Evolutionary conservation across 768 basidiomycete genomes (phyloP).

Genomic region (Kwoniella dendrophila): DNA sequence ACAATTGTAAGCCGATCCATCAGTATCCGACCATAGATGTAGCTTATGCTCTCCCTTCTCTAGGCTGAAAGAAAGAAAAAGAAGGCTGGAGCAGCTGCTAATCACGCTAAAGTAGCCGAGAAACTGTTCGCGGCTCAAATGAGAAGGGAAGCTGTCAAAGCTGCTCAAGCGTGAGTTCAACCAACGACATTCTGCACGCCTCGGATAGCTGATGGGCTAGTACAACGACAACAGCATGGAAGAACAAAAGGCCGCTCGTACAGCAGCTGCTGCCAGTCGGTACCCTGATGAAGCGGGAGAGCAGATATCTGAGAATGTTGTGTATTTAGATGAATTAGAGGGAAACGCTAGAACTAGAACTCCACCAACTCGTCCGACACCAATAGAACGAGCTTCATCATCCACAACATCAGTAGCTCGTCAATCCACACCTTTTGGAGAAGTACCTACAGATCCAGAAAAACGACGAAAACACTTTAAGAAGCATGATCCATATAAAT

Average conservation of each 20-base stretch:
- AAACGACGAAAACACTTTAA: constrained; percentile 57
- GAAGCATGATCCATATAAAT: constrained; percentile 77
- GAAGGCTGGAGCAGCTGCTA: constrained; percentile 85
- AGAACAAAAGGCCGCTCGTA: constrained; percentile 34
- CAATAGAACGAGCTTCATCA: constrained; percentile 22
- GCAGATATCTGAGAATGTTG: constrained; percentile 69
- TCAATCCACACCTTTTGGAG: constrained; percentile 19
- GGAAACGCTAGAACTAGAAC: constrained; percentile 52
- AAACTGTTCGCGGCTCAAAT: constrained; percentile 89
- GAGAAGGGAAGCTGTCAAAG: constrained; percentile 80
- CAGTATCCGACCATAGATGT: neutral
- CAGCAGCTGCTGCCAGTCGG: constrained; percentile 21
- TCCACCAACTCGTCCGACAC: constrained; percentile 21
- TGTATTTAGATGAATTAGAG: constrained; percentile 85
- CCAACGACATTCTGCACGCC: neutral
- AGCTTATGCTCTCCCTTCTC: constrained; percentile 20
- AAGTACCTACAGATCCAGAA: constrained; percentile 57
- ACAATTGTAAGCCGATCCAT: constrained; percentile 69
- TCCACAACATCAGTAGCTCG: neutral
- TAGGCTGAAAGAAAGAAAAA: constrained; percentile 85
- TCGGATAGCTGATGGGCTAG: too few relatives aligned
- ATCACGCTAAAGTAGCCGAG: constrained; percentile 84
- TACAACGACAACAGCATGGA: constrained; percentile 13
- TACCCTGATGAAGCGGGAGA: constrained; percentile 55
- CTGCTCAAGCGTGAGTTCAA: constrained; percentile 56